Percentiles rank a stretch among this genome's conserved stretches.
Evolutionary conservation across 2,329 filamentous ascomycete genomes (phyloP).

Genomic region (Alternaria sp.): DNA sequence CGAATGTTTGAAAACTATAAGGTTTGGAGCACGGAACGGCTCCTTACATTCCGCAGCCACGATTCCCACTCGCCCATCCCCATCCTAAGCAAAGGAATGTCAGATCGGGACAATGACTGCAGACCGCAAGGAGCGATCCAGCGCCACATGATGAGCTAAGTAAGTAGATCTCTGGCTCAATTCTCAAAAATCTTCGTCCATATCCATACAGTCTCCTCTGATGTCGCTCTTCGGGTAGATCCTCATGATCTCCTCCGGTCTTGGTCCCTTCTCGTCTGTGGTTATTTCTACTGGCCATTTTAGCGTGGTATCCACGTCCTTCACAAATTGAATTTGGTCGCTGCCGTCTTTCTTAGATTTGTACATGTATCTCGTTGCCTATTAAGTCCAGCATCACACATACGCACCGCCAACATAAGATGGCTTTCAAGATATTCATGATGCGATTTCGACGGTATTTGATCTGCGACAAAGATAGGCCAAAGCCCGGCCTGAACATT

Average conservation of each 20-base stretch:
- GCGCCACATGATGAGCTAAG: constrained; percentile 29
- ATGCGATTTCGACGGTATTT: neutral
- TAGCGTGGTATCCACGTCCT: neutral
- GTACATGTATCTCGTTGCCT: neutral
- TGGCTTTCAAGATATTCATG: neutral
- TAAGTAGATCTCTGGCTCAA: constrained; percentile 27
- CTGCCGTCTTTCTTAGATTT: neutral
- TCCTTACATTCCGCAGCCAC: constrained; percentile 6
- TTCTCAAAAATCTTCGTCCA: neutral
- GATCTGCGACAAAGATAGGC: neutral
- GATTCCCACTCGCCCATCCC: constrained; percentile 13
- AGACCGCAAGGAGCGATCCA: constrained; percentile 44
- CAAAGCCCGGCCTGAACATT: neutral
- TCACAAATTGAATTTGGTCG: neutral
- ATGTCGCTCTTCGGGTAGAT: neutral
- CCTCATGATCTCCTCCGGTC: neutral
- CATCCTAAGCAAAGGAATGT: constrained; percentile 36
- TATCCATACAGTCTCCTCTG: neutral
- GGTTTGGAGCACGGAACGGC: neutral
- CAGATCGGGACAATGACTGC: constrained; percentile 32
- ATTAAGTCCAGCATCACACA: neutral
- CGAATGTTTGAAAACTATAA: neutral
- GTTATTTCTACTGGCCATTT: constrained; percentile 6
- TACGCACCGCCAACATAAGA: neutral
- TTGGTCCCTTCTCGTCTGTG: constrained; percentile 1